These are phyloP conservation scores for Monosporozyma aquatica DNA, from an alignment of 805 yeast genomes.

Conservation along the genomic window DNA sequence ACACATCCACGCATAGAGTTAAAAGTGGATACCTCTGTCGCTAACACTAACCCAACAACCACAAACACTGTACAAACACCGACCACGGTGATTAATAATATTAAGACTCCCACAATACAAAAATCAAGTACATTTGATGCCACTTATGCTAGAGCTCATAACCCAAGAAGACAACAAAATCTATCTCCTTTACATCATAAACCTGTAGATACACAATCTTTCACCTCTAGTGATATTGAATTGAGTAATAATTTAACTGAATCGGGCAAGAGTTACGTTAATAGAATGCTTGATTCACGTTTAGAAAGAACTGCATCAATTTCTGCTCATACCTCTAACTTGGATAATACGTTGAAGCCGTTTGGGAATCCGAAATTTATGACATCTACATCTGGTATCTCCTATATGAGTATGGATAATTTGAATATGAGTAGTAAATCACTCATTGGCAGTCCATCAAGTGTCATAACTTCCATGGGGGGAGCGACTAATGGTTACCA, in stretches of 20 bases:
- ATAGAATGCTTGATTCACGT: slow-evolving; percentile 22
- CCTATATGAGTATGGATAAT: slow-evolving; percentile 6
- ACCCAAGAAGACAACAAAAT: background rate
- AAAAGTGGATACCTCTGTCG: background rate
- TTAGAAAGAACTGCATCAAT: slow-evolving; percentile 13
- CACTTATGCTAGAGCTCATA: background rate
- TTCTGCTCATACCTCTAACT: slow-evolving; percentile 2
- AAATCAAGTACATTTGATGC: background rate
- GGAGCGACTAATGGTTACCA: slow-evolving; percentile 1
- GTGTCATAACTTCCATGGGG: background rate
- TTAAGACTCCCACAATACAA: background rate
- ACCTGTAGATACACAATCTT: slow-evolving; percentile 15
- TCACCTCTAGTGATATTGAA: slow-evolving; percentile 18
- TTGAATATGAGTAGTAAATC: slow-evolving; percentile 2
- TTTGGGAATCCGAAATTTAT: slow-evolving; percentile 4
- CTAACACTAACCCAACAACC: no score
- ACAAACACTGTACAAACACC: slow-evolving; percentile 7
- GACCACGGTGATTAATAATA: slow-evolving; percentile 12
- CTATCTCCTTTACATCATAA: background rate
- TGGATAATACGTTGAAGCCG: no score
- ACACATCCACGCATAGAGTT: slow-evolving; percentile 5
- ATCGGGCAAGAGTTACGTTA: slow-evolving; percentile 27
- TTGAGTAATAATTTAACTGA: slow-evolving; percentile 25
- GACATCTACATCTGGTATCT: slow-evolving; percentile 7
- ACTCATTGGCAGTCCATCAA: background rate